Base-by-base conservation (phyloP, 1,139 yeast species). In the Blastobotrys illinoisensis region DNA sequence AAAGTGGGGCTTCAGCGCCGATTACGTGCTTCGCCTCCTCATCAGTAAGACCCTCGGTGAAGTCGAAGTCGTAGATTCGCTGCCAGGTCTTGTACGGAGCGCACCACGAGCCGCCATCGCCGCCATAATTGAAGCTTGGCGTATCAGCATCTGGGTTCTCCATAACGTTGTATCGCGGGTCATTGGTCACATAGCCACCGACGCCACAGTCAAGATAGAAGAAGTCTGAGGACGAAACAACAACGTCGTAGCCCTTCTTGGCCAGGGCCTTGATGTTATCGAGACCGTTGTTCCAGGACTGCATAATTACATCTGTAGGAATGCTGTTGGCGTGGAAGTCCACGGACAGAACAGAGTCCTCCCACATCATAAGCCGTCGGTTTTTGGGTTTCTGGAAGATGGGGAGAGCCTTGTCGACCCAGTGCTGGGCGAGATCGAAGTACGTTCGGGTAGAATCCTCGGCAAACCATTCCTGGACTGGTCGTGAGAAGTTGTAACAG, bases 41-140 rank as follows among this genome's bases (percentile, higher is more conserved):
- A 0, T 58, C 69, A n/a, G 77, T 74, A 55, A 78, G 68, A 49
- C 68, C 68, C 19, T 62, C 65, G 19, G 71, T 64, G 54, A 76
- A 67, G 58, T 77, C 79, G 55, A 67, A 76, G 53, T 67, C 66
- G 60, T 77, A 77, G 45, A 78, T 75, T 53, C 78, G 66, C 61
- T 77, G 81, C 79, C 79, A 77, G 9, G 79, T 74, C 60, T 76
- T 77, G 66, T 77, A 77, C 1, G 80, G 79, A 43, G 71, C 76
- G 64, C 82, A 78, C 79, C 79, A 78, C n/a, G 77, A 71, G 3
- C 79, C 80, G 11, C 75, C 79, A 47, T 52, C 53, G 6, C 69
- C 70, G 14, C 71, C 71, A 23, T 61, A 60, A 61, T 74, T 74
- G 62, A 72, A 73, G 9, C 54, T 62, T 3, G 62, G 59, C 3